Conservation (phyloP, 768 basidiomycete genomes). For the Phanerodontia chrysosporium region DNA sequence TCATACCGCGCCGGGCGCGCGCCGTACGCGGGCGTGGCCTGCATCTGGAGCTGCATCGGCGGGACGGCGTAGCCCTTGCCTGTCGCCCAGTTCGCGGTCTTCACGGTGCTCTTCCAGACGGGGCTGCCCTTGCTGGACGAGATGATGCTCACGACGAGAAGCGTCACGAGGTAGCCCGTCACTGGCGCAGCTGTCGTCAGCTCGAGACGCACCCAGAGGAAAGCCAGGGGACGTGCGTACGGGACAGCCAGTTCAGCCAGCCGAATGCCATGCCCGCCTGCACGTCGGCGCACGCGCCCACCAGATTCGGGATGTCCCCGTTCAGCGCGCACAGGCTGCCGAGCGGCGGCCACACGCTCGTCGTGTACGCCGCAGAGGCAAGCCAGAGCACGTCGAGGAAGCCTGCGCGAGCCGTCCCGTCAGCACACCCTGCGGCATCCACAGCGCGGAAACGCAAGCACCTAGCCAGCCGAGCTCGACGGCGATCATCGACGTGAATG, state of each 20-base stretch:
- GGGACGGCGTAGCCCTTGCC: neutral
- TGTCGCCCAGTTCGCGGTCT: neutral
- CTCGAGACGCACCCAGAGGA: neutral
- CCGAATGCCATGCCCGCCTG: conserved; percentile 1
- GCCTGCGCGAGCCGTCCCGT: conserved; percentile 1
- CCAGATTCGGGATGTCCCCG: conserved; percentile 8
- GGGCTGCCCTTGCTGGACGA: conserved; percentile 1
- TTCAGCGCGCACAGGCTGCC: conserved; percentile 12
- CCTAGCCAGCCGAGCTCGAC: conserved; percentile 26
- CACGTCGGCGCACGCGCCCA: conserved; percentile 18
- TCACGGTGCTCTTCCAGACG: conserved; percentile 9
- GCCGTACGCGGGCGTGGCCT: neutral
- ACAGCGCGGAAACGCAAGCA: too few relatives aligned
- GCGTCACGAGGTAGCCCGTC: conserved; percentile 1
- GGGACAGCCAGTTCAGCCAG: conserved; percentile 3
- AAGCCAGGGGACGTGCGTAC: neutral
- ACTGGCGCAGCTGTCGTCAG: neutral
- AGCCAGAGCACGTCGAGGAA: conserved; percentile 29
- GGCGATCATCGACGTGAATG: conserved; percentile 27
- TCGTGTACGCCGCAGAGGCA: conserved; percentile 20
- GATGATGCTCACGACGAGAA: conserved; percentile 4
- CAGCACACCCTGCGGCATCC: too few relatives aligned
- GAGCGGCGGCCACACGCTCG: conserved; percentile 7
- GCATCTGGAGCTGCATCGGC: neutral
- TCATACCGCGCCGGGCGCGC: neutral